A percentile compares a stretch with the other conserved stretches of the same genome.
Evolutionary conservation across 768 basidiomycete genomes (phyloP).

Genomic region (Xerocomellus dryophilus): DNA sequence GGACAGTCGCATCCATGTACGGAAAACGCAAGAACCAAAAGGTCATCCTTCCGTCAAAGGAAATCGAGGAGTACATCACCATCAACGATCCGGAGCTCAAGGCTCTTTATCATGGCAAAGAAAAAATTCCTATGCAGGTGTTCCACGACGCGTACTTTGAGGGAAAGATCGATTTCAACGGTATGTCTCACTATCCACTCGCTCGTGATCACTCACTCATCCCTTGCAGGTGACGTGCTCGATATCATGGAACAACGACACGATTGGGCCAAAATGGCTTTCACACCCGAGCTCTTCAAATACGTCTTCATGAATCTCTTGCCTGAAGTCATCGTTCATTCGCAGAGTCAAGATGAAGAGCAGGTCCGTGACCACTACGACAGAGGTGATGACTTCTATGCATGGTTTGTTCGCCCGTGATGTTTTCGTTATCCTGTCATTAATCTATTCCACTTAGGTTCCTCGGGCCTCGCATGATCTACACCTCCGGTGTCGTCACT

Average conservation of each 20-base stretch:
- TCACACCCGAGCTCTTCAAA: conserved; percentile 90
- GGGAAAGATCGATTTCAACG: conserved; percentile 93
- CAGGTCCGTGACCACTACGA: conserved; percentile 97
- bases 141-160: conserved; percentile 99
- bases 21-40: conserved; percentile 83
- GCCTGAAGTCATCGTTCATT: conserved; percentile 93
- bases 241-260: conserved; percentile 93
- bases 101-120: conserved; percentile 72
- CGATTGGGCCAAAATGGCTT: conserved; percentile 91
- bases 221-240: conserved; percentile 75
- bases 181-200: conserved; percentile 38
- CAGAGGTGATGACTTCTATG: conserved; percentile 95
- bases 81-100: conserved; percentile 84
- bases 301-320: conserved; percentile 85
- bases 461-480: conserved; percentile 94
- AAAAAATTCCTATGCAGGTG: conserved; percentile 96
- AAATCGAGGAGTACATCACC: conserved; percentile 86
- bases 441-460: conserved; percentile 50
- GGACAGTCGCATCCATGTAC: conserved; percentile 81
- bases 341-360: conserved; percentile 88
- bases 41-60: conserved; percentile 77
- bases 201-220: background rate
- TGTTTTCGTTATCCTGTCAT: background rate
- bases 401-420: conserved; percentile 46
- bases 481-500: conserved; percentile 87